Evolutionary conservation across 192 early-diverging fungal species (phyloP).

Genomic region (Backusella mclennaniae): DNA sequence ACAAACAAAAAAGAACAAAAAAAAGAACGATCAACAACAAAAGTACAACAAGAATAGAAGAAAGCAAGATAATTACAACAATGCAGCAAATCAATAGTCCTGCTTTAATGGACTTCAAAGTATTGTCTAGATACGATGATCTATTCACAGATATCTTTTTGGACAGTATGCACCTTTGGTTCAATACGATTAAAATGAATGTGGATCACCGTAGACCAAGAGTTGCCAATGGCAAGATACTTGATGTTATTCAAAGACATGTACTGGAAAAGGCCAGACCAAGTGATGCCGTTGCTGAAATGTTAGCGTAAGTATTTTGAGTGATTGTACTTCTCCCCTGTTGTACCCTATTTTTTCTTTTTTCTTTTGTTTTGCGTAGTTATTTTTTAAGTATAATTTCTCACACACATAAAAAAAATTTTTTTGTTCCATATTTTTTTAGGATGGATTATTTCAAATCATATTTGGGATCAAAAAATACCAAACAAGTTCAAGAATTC

Average conservation of each 20-base stretch:
- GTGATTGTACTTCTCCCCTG: neutral
- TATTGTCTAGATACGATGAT: slow-evolving; percentile 52
- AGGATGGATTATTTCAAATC: slow-evolving; percentile 41
- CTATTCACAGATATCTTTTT: slow-evolving; percentile 47
- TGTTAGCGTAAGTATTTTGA: slow-evolving; percentile 39
- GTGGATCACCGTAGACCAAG: slow-evolving; percentile 27
- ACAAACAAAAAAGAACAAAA: neutral
- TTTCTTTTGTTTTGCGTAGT: neutral
- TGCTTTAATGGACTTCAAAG: slow-evolving; percentile 44
- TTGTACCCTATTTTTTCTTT: neutral
- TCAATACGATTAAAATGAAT: slow-evolving; percentile 53
- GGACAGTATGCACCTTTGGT: slow-evolving; percentile 51
- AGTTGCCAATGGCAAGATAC: slow-evolving; percentile 29
- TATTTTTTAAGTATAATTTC: neutral
- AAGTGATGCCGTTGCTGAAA: slow-evolving; percentile 39
- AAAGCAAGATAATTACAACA: neutral
- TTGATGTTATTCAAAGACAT: slow-evolving; percentile 39
- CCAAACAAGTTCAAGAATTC: slow-evolving; percentile 36
- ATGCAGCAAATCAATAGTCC: neutral
- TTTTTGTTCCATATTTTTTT: neutral
- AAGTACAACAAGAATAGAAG: neutral
- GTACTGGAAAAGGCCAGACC: slow-evolving; percentile 37
- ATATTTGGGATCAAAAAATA: slow-evolving; percentile 33
- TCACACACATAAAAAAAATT: slow-evolving; percentile 5
- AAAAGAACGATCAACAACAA: neutral